Percentiles rank a stretch among this genome's conserved stretches.
phyloP scores from a whole-genome alignment of 305 asterid genomes.

The Coffea humblotiana region DNA sequence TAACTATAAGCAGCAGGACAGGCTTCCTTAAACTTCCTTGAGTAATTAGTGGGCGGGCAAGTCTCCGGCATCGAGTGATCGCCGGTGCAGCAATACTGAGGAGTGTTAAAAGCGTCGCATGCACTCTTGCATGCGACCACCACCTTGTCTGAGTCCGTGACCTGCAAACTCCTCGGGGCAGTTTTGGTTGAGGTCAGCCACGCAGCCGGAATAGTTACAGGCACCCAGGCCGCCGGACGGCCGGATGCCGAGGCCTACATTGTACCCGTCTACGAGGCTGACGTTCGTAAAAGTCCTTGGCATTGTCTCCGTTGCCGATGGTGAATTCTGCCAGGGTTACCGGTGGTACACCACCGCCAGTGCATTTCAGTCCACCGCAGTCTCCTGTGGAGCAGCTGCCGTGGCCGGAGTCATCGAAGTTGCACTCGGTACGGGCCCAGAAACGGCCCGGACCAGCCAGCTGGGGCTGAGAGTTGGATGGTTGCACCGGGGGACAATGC shows the following conservation, averaged over 20 bases:
- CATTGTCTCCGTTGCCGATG: slow-evolving; percentile 17
- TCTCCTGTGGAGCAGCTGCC: slow-evolving; percentile 55
- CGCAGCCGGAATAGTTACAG: slow-evolving; percentile 52
- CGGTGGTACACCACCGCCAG: slow-evolving; percentile 50
- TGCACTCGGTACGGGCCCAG: slow-evolving; percentile 63
- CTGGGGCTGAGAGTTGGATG: slow-evolving; percentile 47
- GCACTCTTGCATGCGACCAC: slow-evolving; percentile 64
- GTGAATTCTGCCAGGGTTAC: slow-evolving; percentile 58
- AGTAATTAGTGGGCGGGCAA: slow-evolving; percentile 43
- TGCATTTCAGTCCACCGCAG: slow-evolving; percentile 44
- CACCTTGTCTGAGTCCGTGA: slow-evolving; percentile 20
- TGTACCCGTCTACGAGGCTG: slow-evolving; percentile 68
- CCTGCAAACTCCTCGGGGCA: slow-evolving; percentile 52
- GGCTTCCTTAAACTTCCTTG: slow-evolving; percentile 42
- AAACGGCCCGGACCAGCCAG: slow-evolving; percentile 70
- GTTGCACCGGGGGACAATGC: slow-evolving; percentile 50
- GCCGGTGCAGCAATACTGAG: slow-evolving; percentile 58
- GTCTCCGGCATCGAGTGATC: slow-evolving; percentile 43
- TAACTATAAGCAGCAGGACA: slow-evolving; percentile 65
- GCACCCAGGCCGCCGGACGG: slow-evolving; percentile 50
- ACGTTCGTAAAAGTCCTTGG: slow-evolving; percentile 58
- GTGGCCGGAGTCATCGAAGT: slow-evolving; percentile 36
- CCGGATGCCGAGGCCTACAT: slow-evolving; percentile 40
- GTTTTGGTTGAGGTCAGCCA: slow-evolving; percentile 34
- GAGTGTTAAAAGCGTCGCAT: slow-evolving; percentile 45